Evolutionary conservation across 1,284 basidiomycete species (phyloP), one percentile per base, ranked within the genome.

Genomic region (Anthracocystis setariae): DNA sequence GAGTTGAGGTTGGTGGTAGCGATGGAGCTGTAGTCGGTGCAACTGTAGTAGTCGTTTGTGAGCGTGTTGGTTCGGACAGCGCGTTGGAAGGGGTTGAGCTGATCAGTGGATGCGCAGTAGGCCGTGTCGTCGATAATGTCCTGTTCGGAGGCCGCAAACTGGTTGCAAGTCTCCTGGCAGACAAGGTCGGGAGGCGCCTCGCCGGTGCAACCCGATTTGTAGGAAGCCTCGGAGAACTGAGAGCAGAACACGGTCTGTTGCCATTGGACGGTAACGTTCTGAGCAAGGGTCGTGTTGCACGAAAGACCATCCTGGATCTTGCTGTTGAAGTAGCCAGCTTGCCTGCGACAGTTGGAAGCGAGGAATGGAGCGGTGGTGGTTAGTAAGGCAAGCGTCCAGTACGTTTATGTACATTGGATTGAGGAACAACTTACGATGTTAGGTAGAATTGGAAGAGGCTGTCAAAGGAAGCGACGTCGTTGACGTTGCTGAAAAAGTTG

Each of bases 11-110:
- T 77, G 56, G 83, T 82, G 8, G 84, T 84, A 27, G 83, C 76
- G 9, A 84, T 69, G 8, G 83, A 79, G 15, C 81, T 81, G 83
- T 83, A 84, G 62, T 84, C 76, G 25, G 83, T 84, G 70, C 84
- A 85, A 49, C 52, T 61, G 55, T 56, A 66, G 58, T 69, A 84
- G 68, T 85, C 84, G 63, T 83, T 82, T 38, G 69, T 66, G 17
- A 85, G 73, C 27, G 80, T 83, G 21, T 65, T 56, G 24, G 59
- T 45, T 32, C 84, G 75, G 8, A 62, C 74, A 7, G 76, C 79
- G 29, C 62, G 63, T 51, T 74, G 74, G 47, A 54, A 53, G 17
- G 57, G 10, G 57, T 58, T 73, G 71, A 55, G 82, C 76, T 49
- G 58, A 40, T 62, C 78, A 44, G 53, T 66, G 52, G 70, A 63